Evolutionary conservation across 805 yeast species (phyloP).

Genomic region (Metschnikowia reukaufii): DNA sequence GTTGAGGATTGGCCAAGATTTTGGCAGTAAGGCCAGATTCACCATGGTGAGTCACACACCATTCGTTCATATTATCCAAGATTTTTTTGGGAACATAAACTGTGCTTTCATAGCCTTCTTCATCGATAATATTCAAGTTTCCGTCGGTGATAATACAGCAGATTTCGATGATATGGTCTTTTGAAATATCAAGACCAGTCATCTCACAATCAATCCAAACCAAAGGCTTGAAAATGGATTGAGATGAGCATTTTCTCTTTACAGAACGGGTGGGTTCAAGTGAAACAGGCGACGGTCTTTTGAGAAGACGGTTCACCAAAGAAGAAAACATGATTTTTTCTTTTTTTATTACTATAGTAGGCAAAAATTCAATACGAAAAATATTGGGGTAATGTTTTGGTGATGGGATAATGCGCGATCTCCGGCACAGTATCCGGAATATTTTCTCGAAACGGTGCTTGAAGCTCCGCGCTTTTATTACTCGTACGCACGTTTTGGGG

Average conservation of each 20-base stretch:
- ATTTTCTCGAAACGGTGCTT: no score
- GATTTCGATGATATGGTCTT: constrained; percentile 84
- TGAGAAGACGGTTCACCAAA: constrained; percentile 13
- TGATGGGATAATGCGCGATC: constrained; percentile 3
- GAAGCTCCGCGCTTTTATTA: not conserved
- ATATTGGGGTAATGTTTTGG: not conserved
- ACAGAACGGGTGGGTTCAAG: constrained; percentile 13
- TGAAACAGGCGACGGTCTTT: constrained; percentile 10
- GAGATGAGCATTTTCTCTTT: constrained; percentile 12
- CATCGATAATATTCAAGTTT: constrained; percentile 66
- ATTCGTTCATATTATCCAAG: constrained; percentile 75
- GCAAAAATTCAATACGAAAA: no score
- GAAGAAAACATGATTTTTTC: constrained; percentile 13
- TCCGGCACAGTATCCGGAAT: constrained; percentile 1
- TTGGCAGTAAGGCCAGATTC: constrained; percentile 71
- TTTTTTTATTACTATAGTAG: no score
- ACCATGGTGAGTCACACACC: constrained; percentile 87
- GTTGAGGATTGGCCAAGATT: constrained; percentile 54
- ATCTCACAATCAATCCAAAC: constrained; percentile 99
- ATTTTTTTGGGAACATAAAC: constrained; percentile 62
- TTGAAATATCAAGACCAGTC: constrained; percentile 89
- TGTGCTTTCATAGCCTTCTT: constrained; percentile 75
- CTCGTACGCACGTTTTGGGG: not conserved
- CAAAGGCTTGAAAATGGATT: constrained; percentile 38
- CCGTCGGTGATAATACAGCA: constrained; percentile 91